Percentiles rank a stretch among this genome's conserved stretches.
phyloP scores from a whole-genome alignment of 495 filamentous ascomycete genomes.

The Pseudoneurospora amorphoporcata region DNA sequence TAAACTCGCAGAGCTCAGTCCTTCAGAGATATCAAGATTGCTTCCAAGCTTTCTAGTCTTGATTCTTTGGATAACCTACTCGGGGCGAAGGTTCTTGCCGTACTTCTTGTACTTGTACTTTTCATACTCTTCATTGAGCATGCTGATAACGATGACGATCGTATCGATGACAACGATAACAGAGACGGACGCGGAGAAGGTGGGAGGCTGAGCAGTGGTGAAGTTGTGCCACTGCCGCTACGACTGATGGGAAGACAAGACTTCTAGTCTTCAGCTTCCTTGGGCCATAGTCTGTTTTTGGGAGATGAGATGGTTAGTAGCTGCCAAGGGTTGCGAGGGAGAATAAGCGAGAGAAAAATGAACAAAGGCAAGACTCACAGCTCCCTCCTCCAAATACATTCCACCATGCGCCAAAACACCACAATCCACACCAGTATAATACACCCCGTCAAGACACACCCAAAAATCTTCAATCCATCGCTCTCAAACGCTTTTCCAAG shows the following conservation, averaged over 20 bases:
- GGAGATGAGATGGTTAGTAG: not conserved
- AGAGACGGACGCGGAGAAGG: not conserved
- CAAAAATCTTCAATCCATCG: conserved; percentile 52
- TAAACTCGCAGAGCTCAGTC: not conserved
- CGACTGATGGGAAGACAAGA: not conserved
- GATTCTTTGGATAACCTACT: not conserved
- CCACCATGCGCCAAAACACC: conserved; percentile 60
- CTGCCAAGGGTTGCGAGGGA: not conserved
- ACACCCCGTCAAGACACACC: conserved; percentile 51
- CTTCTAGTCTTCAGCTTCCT: conserved; percentile 15
- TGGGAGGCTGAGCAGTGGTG: not conserved
- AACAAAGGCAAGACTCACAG: conserved; percentile 9
- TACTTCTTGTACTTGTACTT: not conserved
- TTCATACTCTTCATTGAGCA: not conserved
- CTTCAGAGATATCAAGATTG: not conserved
- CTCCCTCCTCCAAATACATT: conserved; percentile 52
- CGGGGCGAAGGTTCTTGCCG: not conserved
- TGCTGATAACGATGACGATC: not conserved
- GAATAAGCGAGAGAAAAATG: conserved; percentile 18
- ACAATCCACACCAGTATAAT: conserved; percentile 60
- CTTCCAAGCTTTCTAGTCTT: not conserved
- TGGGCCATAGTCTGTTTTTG: conserved; percentile 18
- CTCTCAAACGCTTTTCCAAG: conserved; percentile 56
- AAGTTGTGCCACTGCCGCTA: not conserved
- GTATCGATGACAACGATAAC: not conserved